These are phyloP conservation scores for Sclerotinia sclerotiorum DNA, from an alignment of 2,329 filamentous ascomycete genomes.

Conservation along the genomic window DNA sequence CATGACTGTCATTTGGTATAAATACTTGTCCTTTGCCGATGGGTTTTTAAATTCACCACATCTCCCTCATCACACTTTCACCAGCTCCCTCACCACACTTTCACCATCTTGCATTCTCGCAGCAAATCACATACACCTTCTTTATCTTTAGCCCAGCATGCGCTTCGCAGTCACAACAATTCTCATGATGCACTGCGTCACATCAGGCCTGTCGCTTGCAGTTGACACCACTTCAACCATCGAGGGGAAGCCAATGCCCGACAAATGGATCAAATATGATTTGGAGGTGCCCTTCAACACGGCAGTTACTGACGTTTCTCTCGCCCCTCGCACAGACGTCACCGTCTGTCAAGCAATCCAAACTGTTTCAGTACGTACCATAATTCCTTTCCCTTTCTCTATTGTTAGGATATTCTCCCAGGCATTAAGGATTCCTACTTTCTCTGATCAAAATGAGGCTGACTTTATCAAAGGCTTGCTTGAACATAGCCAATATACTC, in stretches of 20 bases:
- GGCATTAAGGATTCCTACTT: no score
- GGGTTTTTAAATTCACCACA: neutral
- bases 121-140: neutral
- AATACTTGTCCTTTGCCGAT: neutral
- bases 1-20: neutral
- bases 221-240: neutral
- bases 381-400: no score
- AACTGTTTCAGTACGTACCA: no score
- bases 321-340: neutral
- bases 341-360: neutral
- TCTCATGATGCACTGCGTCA: neutral
- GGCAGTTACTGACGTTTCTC: neutral
- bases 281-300: neutral
- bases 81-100: no score
- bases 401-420: no score
- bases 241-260: neutral
- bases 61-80: neutral
- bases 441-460: neutral
- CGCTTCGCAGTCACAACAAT: neutral
- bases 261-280: conserved; percentile 5
- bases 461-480: neutral
- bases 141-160: neutral
- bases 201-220: neutral
- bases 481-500: neutral
- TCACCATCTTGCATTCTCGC: neutral